Conservation (phyloP, 371 early-diverging fungal genomes). For the Mortierella polycephala region DNA sequence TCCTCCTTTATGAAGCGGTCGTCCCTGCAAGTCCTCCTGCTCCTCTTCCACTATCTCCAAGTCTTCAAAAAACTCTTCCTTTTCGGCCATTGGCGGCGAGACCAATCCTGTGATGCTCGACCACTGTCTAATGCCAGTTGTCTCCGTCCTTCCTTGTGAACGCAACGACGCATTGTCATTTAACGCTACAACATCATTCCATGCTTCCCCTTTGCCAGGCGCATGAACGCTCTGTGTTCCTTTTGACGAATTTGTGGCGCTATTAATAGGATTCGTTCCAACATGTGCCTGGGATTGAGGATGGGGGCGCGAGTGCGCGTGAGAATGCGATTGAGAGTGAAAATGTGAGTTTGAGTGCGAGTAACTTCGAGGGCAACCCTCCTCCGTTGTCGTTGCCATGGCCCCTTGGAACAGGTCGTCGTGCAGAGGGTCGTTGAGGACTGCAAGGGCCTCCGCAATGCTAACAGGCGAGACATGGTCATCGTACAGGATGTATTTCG, state of each 20-base stretch:
- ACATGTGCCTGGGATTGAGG: not conserved
- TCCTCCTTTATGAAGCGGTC: slow-evolving; percentile 19
- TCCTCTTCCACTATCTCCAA: not conserved
- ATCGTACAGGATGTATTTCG: slow-evolving; percentile 49
- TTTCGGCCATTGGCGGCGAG: slow-evolving; percentile 3
- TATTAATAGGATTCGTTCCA: slow-evolving; percentile 12
- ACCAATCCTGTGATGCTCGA: slow-evolving; percentile 2
- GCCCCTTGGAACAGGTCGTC: slow-evolving; percentile 12
- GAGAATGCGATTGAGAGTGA: not conserved
- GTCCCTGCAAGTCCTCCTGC: slow-evolving; percentile 17
- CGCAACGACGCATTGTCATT: not conserved
- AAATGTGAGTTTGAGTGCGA: not conserved
- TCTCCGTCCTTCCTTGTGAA: no score
- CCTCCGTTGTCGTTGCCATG: not conserved
- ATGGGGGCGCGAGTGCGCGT: not conserved
- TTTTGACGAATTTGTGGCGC: not conserved
- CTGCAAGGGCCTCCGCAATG: slow-evolving; percentile 25
- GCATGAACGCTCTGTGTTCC: not conserved
- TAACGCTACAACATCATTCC: not conserved
- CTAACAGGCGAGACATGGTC: slow-evolving; percentile 44
- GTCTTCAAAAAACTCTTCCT: not conserved
- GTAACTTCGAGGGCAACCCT: not conserved
- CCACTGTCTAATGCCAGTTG: no score
- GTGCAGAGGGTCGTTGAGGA: slow-evolving; percentile 30
- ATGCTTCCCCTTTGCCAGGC: not conserved